phyloP scores from a whole-genome alignment of 352 stramenopile species.

The Pythium brachiatum region DNA sequence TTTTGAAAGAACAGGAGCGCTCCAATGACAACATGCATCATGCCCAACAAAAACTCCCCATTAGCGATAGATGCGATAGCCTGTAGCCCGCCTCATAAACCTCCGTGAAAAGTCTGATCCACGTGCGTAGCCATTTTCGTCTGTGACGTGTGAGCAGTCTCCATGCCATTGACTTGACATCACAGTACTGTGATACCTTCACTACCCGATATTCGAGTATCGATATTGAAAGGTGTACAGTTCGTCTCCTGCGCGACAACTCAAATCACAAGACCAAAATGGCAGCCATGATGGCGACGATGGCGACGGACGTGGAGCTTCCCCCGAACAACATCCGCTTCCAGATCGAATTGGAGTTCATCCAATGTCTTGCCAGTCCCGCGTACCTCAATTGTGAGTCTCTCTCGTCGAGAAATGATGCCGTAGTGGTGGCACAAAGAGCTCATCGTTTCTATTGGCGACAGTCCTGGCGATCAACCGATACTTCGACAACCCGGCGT shows the following conservation, averaged over 20 bases:
- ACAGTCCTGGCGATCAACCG: slow-evolving; percentile 88
- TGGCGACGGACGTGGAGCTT: slow-evolving; percentile 42
- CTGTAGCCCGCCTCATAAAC: too few relatives aligned
- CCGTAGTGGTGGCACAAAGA: neutral
- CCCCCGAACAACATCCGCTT: slow-evolving; percentile 90
- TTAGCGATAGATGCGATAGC: too few relatives aligned
- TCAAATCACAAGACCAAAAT: neutral
- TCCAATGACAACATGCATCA: too few relatives aligned
- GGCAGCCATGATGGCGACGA: neutral
- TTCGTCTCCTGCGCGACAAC: neutral
- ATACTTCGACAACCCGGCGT: slow-evolving; percentile 89
- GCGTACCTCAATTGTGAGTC: slow-evolving; percentile 88
- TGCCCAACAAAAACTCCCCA: too few relatives aligned
- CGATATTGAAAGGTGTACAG: neutral
- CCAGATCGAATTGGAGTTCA: slow-evolving; percentile 92
- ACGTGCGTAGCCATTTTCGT: too few relatives aligned
- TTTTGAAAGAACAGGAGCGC: neutral
- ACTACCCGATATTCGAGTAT: neutral
- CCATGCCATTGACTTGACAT: too few relatives aligned
- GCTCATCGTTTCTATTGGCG: neutral
- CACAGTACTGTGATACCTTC: neutral
- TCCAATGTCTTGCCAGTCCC: slow-evolving; percentile 88
- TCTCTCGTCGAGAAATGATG: neutral
- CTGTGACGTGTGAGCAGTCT: too few relatives aligned
- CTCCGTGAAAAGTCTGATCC: too few relatives aligned